Percentiles rank a stretch among this genome's conserved stretches.
These are phyloP conservation scores for Eleusine indica DNA, from an alignment of 176 grass and related monocot species.

Conservation along the genomic window DNA sequence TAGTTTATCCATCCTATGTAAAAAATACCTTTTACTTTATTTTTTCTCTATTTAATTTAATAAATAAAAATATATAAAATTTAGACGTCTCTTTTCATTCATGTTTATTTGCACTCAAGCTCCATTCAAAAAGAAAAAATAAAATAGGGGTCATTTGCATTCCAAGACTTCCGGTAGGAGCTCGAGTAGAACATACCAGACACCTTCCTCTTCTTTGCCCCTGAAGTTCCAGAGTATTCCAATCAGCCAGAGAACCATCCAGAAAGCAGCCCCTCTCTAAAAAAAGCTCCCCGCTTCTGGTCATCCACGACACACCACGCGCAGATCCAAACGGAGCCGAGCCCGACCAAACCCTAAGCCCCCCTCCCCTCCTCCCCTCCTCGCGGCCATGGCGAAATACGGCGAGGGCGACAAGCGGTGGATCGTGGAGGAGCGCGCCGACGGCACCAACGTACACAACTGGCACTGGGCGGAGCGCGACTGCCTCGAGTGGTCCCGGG, in stretches of 20 bases:
- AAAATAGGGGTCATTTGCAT: not conserved
- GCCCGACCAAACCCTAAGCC: constrained; percentile 42
- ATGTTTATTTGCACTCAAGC: not conserved
- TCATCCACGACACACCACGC: constrained; percentile 16
- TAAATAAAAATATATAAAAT: too few relatives aligned
- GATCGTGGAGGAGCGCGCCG: constrained; percentile 94
- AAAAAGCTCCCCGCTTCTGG: not conserved
- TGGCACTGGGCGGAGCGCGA: constrained; percentile 98
- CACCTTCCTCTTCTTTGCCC: not conserved
- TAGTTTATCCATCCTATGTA: too few relatives aligned
- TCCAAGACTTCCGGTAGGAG: not conserved
- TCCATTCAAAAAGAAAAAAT: not conserved
- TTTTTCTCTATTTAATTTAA: too few relatives aligned
- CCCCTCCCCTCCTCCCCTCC: too few relatives aligned
- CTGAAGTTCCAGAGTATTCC: constrained; percentile 49
- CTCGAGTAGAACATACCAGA: not conserved
- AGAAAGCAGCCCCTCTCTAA: constrained; percentile 44
- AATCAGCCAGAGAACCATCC: constrained; percentile 48
- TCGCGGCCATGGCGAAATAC: constrained; percentile 68
- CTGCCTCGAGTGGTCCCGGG: constrained; percentile 92
- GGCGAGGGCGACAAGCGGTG: constrained; percentile 96
- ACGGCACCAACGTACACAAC: constrained; percentile 97
- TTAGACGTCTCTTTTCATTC: too few relatives aligned
- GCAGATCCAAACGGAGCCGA: constrained; percentile 46
- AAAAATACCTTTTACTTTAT: too few relatives aligned